These are phyloP conservation scores for Fusarium zealandicum DNA, from an alignment of 2,329 filamentous ascomycete genomes.

Conservation along the genomic window DNA sequence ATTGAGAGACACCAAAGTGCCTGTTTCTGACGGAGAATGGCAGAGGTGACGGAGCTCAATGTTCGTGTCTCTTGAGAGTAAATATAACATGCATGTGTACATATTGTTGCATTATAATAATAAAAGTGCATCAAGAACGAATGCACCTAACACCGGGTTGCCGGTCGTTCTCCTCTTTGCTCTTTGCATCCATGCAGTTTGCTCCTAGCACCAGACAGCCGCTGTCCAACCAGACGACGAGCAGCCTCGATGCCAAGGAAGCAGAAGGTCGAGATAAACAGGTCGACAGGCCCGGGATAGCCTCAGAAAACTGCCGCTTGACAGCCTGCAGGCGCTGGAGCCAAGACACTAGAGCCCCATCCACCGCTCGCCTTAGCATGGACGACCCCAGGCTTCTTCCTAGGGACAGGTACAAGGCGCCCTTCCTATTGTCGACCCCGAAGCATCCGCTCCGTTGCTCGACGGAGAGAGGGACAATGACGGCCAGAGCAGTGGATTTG, in stretches of 20 bases:
- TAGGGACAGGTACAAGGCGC: conserved; percentile 8
- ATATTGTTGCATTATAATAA: no score
- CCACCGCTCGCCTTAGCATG: conserved; percentile 14
- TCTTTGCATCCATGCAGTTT: background rate
- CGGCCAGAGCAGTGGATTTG: background rate
- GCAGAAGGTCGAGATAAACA: no score
- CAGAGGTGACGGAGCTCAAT: background rate
- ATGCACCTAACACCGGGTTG: no score
- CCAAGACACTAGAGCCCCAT: conserved; percentile 19
- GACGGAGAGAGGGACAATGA: conserved; percentile 21
- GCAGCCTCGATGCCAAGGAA: no score
- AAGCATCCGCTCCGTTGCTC: conserved; percentile 12
- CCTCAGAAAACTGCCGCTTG: conserved; percentile 19
- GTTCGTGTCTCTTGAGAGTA: no score
- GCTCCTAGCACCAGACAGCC: background rate
- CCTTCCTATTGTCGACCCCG: conserved; percentile 5
- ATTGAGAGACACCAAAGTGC: conserved; percentile 5
- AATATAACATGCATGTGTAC: no score
- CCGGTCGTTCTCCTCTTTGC: no score
- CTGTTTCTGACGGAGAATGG: conserved; percentile 4
- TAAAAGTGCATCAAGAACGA: no score
- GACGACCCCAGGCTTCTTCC: conserved; percentile 1
- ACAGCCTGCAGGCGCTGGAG: conserved; percentile 13
- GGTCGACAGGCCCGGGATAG: no score
- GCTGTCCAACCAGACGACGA: conserved; percentile 3